Evolutionary conservation across 179 eudicot genomes (phyloP).

Genomic region (Vitellaria paradoxa): DNA sequence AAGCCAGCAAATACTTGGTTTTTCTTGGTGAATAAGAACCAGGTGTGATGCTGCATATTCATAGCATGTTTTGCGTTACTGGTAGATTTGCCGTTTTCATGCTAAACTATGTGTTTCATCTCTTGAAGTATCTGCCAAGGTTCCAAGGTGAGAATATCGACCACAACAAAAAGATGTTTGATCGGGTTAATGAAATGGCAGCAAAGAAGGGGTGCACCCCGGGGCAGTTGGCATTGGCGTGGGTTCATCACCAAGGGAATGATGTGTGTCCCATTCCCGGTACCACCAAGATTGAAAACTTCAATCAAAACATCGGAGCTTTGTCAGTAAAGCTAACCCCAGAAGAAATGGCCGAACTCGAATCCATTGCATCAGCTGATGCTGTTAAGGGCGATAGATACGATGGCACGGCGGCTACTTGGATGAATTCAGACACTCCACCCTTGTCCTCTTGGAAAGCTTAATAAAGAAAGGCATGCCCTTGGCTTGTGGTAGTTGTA

Average conservation of each 20-base stretch:
- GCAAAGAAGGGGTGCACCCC: slow-evolving; percentile 58
- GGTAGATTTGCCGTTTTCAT: not conserved
- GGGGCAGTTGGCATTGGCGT: slow-evolving; percentile 48
- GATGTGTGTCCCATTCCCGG: slow-evolving; percentile 42
- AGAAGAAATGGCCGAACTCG: slow-evolving; percentile 48
- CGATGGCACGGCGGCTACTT: not conserved
- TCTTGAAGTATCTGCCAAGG: slow-evolving; percentile 44
- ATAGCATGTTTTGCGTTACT: not conserved
- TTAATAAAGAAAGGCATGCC: no score
- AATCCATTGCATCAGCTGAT: slow-evolving; percentile 31
- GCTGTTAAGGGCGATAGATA: slow-evolving; percentile 24
- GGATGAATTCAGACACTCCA: slow-evolving; percentile 22
- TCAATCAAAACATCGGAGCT: slow-evolving; percentile 50
- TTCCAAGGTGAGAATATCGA: slow-evolving; percentile 51
- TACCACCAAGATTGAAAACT: slow-evolving; percentile 13
- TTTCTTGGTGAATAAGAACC: not conserved
- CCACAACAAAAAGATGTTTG: slow-evolving; percentile 48
- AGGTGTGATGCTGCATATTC: no score
- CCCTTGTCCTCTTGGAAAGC: slow-evolving; percentile 7
- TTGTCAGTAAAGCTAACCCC: slow-evolving; percentile 44
- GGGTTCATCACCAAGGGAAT: no score
- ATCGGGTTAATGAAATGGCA: slow-evolving; percentile 50
- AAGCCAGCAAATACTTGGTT: no score
- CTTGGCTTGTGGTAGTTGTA: no score
- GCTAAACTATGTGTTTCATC: not conserved